Conservation (phyloP, 2,329 filamentous ascomycete species). For the Penicillium sp. region DNA sequence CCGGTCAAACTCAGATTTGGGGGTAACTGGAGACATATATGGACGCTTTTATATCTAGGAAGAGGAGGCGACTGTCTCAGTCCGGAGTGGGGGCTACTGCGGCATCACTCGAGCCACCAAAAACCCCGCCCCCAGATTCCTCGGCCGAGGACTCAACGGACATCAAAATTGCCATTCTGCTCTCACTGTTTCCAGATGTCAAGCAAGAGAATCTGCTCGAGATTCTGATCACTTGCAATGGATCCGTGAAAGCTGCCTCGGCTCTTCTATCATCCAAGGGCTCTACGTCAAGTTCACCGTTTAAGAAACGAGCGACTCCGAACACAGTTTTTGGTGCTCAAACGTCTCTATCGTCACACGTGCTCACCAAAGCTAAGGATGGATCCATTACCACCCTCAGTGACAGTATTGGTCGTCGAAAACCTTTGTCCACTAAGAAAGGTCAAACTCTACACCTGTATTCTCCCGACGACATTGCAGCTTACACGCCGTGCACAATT, state of each 20-base stretch:
- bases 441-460: slow-evolving; percentile 84
- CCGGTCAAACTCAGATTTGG: not conserved
- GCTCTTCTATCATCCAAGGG: slow-evolving; percentile 51
- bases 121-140: slow-evolving; percentile 11
- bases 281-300: slow-evolving; percentile 6
- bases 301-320: slow-evolving; percentile 41
- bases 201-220: slow-evolving; percentile 73
- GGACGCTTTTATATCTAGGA: slow-evolving; percentile 45
- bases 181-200: slow-evolving; percentile 70
- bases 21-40: slow-evolving; percentile 26
- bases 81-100: not conserved
- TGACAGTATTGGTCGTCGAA: slow-evolving; percentile 4
- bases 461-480: slow-evolving; percentile 75
- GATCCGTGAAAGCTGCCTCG: slow-evolving; percentile 69
- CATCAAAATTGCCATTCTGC: slow-evolving; percentile 79
- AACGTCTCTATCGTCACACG: slow-evolving; percentile 61
- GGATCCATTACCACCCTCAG: slow-evolving; percentile 23
- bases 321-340: slow-evolving; percentile 56
- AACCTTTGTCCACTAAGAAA: slow-evolving; percentile 63
- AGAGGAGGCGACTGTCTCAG: slow-evolving; percentile 33
- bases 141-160: slow-evolving; percentile 78
- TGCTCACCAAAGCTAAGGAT: slow-evolving; percentile 47
- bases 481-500: slow-evolving; percentile 85
- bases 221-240: slow-evolving; percentile 73
- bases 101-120: not conserved